A percentile compares a stretch with the other conserved stretches of the same genome.
Evolutionary conservation across 495 filamentous ascomycete genomes (phyloP).

Genomic region (Trichocladium uniseriatum): DNA sequence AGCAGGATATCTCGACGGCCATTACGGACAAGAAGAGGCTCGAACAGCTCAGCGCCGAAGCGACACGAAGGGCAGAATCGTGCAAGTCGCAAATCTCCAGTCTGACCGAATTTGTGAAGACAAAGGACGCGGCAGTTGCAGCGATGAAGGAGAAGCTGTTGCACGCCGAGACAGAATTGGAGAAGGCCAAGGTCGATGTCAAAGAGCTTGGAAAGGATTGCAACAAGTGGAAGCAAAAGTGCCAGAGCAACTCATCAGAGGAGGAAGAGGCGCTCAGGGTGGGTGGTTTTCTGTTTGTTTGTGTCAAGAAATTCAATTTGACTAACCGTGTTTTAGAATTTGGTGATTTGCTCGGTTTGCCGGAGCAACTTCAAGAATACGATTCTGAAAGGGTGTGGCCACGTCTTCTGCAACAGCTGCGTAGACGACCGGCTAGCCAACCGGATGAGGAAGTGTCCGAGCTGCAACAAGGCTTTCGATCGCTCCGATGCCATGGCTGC

Average conservation of each 20-base stretch:
- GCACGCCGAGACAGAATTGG: slow-evolving; percentile 56
- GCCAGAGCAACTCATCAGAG: slow-evolving; percentile 64
- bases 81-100: slow-evolving; percentile 69
- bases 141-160: slow-evolving; percentile 49
- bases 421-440: slow-evolving; percentile 78
- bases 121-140: slow-evolving; percentile 60
- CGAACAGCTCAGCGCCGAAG: slow-evolving; percentile 62
- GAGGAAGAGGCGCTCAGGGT: slow-evolving; percentile 79
- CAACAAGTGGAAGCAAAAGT: slow-evolving; percentile 74
- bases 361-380: slow-evolving; percentile 88
- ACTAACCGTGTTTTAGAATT: slow-evolving; percentile 51
- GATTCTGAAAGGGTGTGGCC: slow-evolving; percentile 85
- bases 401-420: slow-evolving; percentile 86
- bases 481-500: slow-evolving; percentile 73
- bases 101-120: slow-evolving; percentile 57
- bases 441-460: slow-evolving; percentile 89
- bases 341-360: slow-evolving; percentile 87
- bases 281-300: slow-evolving; percentile 29
- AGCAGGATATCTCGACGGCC: slow-evolving; percentile 58
- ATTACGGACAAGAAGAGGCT: slow-evolving; percentile 58
- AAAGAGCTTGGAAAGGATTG: slow-evolving; percentile 66
- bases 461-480: slow-evolving; percentile 83
- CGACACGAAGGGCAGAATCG: slow-evolving; percentile 55
- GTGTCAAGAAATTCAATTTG: neutral
- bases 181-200: slow-evolving; percentile 60